phyloP scores from a whole-genome alignment of 2,329 filamentous ascomycete genomes.

The Phoma sp. region DNA sequence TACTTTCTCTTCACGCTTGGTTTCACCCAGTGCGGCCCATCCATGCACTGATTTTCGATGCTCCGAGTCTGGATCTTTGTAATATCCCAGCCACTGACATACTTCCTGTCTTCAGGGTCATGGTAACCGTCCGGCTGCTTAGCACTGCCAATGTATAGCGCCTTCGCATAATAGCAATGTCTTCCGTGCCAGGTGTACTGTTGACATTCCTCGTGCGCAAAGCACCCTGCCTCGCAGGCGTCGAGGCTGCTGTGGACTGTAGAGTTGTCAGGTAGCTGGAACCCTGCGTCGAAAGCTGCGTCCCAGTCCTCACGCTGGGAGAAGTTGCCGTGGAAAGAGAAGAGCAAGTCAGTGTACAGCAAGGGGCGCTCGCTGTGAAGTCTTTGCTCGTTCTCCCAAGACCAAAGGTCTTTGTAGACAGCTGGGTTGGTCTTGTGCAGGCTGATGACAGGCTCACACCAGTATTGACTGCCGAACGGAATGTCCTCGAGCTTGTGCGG shows the following conservation, averaged over 20 bases:
- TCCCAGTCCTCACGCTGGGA: conserved; percentile 15
- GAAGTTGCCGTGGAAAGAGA: conserved; percentile 11
- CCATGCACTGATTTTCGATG: conserved; percentile 15
- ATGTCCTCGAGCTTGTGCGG: conserved; percentile 44
- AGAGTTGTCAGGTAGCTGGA: conserved; percentile 6
- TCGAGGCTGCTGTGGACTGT: conserved; percentile 4
- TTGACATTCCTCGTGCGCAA: conserved; percentile 14
- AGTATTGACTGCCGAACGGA: conserved; percentile 41
- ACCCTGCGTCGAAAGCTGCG: conserved; percentile 18
- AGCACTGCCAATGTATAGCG: conserved; percentile 17
- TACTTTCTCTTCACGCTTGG: conserved; percentile 15
- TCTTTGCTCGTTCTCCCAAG: conserved; percentile 45
- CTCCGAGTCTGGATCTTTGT: conserved; percentile 29
- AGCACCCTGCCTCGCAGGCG: conserved; percentile 15
- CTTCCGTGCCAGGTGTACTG: conserved; percentile 25
- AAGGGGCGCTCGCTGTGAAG: conserved; percentile 10
- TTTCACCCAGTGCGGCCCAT: conserved; percentile 21
- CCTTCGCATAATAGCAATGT: conserved; percentile 31
- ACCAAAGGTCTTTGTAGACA: conserved; percentile 54
- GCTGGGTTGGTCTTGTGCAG: conserved; percentile 40
- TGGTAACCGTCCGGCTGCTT: conserved; percentile 29
- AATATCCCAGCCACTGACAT: conserved; percentile 38
- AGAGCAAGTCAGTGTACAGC: conserved; percentile 17
- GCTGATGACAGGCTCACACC: conserved; percentile 48
- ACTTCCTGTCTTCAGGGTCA: conserved; percentile 16